These are phyloP conservation scores for Entoloma clypeatum DNA, from an alignment of 1,284 basidiomycete species.

Conservation along the genomic window DNA sequence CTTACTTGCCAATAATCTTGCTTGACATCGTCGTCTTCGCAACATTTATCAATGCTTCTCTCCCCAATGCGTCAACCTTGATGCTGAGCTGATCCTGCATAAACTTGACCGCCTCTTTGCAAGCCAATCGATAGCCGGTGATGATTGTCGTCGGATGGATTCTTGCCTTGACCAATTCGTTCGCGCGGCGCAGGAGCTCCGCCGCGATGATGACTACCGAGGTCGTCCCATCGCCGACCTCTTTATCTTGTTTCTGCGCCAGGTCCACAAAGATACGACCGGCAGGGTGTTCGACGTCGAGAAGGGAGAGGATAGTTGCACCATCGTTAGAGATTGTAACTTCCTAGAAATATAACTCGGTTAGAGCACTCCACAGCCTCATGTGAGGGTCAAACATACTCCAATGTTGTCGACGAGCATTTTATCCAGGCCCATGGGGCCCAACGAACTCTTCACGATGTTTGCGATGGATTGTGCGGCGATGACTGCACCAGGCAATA, in stretches of 20 bases:
- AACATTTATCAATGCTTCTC: constrained; percentile 92
- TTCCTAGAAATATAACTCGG: constrained; percentile 55
- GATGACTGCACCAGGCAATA: constrained; percentile 70
- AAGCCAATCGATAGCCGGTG: constrained; percentile 96
- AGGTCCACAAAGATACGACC: constrained; percentile 97
- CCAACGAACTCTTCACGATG: constrained; percentile 94
- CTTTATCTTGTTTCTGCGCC: constrained; percentile 99
- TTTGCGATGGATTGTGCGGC: constrained; percentile 97
- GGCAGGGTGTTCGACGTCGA: constrained; percentile 93
- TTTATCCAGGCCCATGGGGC: constrained; percentile 94
- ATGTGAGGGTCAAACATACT: constrained; percentile 40
- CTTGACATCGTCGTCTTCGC: constrained; percentile 99
- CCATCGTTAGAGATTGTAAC: constrained; percentile 99
- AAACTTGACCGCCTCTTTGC: constrained; percentile 96
- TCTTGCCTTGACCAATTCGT: constrained; percentile 97
- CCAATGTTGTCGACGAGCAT: constrained; percentile 99
- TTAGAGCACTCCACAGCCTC: constrained; percentile 8
- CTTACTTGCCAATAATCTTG: constrained; percentile 96
- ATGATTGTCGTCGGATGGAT: constrained; percentile 99
- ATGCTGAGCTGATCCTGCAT: constrained; percentile 97
- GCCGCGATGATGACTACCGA: constrained; percentile 98
- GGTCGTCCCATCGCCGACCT: constrained; percentile 99
- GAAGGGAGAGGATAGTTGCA: constrained; percentile 91
- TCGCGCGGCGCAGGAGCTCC: constrained; percentile 91
- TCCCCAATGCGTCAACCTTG: constrained; percentile 89